Base-by-base conservation (phyloP, 345 rosid species). In the Fremontodendron californicum region DNA sequence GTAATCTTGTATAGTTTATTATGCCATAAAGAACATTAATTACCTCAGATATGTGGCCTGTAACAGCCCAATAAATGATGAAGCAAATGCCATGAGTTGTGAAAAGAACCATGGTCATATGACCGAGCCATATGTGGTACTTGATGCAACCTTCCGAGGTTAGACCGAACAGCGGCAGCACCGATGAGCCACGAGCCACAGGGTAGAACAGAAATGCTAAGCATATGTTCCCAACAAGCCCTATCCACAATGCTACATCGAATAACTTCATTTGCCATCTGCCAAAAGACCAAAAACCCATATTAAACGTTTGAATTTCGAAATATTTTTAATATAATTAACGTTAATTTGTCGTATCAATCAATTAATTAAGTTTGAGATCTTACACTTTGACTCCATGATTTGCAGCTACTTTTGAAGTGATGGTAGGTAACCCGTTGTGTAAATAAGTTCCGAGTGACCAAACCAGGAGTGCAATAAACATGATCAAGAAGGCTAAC, bases 61-160 rank as follows among this genome's bases (percentile, higher is more conserved):
- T 75, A 27, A 75, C 70, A 0, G 58, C 77, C 93, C 97, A 93
- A 10, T 29, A 79, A 13, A 75, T 35, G 76, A 93, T 84, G 86
- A 72, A 93, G 75, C 77, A 42, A 46, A 93, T 27, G 16, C 99
- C 98, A 64, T 94, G 98, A 63, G 84, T 62, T 0, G 96, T 85
- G 80, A 91, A 88, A 80, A 90, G 57, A 25, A 76, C 15, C 92
- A 94, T 84, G 78, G 87, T 89, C 74, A 88, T 70, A 73, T 94
- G 97, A 1, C 99, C 98, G 1, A 94, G 81, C 98, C 99, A 94
- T 48, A 90, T 90, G 60, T 94, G 99, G 40, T 94, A 94, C 85
- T 91, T 94, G 73, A 94, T 93, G 93, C 97, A 87, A 2, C 85
- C 83, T 75, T 94, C 99, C 19, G 96, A 93, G 25, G 95, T 90